These are phyloP conservation scores for Sugiyamaella lignohabitans DNA, from an alignment of 805 yeast genomes.

Conservation along the genomic window DNA sequence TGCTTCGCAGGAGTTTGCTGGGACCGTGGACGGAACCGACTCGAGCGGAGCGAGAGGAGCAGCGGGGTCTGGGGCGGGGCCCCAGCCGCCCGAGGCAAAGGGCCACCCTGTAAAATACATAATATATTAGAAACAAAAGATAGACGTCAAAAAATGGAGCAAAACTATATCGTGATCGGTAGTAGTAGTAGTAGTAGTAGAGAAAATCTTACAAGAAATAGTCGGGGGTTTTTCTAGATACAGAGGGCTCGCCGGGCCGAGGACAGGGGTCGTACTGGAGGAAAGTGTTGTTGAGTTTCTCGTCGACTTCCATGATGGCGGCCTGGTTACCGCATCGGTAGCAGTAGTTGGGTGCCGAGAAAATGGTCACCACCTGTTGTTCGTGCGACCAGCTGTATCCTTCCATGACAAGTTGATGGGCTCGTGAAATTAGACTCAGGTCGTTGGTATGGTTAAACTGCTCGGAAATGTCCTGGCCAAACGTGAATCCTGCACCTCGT, in stretches of 20 bases:
- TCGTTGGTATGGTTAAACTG: conserved; percentile 94
- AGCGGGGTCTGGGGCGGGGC: too few species aligned
- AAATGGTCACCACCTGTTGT: conserved; percentile 88
- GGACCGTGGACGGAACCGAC: too few species aligned
- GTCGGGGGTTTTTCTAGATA: conserved; percentile 94
- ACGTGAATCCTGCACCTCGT: conserved; percentile 98
- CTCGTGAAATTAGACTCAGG: conserved; percentile 81
- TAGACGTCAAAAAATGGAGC: too few species aligned
- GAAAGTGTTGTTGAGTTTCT: conserved; percentile 74
- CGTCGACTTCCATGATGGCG: conserved; percentile 97
- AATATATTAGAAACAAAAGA: too few species aligned
- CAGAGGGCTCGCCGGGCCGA: conserved; percentile 97
- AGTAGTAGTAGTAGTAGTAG: too few species aligned
- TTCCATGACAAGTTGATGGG: conserved; percentile 97
- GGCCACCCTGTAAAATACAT: too few species aligned
- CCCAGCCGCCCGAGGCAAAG: too few species aligned
- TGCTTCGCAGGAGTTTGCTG: too few species aligned
- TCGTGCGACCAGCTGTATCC: conserved; percentile 95
- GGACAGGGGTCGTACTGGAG: conserved; percentile 94
- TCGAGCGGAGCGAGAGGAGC: too few species aligned
- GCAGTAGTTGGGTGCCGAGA: conserved; percentile 94
- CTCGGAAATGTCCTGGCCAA: conserved; percentile 94
- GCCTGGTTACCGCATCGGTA: conserved; percentile 98
- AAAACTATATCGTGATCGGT: too few species aligned
- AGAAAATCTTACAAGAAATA: conserved; percentile 75